Percentiles rank a stretch among this genome's conserved stretches.
phyloP scores from a whole-genome alignment of 257 asterid genomes.

The Verbena officinalis region DNA sequence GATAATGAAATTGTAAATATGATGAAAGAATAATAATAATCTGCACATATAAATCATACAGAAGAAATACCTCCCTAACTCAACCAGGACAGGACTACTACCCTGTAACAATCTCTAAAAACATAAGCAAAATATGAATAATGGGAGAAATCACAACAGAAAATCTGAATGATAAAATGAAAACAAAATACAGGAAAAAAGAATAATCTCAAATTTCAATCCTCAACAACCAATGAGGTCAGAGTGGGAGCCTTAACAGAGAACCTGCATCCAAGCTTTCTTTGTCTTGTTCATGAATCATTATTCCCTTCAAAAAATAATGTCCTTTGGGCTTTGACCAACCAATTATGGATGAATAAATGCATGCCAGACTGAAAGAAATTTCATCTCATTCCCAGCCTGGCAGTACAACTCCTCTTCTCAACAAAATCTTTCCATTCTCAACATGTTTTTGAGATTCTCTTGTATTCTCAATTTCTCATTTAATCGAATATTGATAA shows the following conservation, averaged over 20 bases:
- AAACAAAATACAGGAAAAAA: conserved; percentile 26
- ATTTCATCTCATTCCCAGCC: conserved; percentile 49
- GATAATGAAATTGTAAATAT: conserved; percentile 14
- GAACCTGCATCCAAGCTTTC: conserved; percentile 40
- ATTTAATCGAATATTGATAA: conserved; percentile 36
- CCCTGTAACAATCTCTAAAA: conserved; percentile 37
- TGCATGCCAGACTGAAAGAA: conserved; percentile 69
- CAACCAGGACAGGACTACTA: too few species aligned
- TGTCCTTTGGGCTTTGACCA: conserved; percentile 51
- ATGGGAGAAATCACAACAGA: conserved; percentile 34
- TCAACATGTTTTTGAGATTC: conserved; percentile 40
- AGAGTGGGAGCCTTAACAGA: conserved; percentile 33
- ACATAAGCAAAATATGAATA: conserved; percentile 28
- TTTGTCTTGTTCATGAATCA: conserved; percentile 38
- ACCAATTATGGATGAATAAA: conserved; percentile 49
- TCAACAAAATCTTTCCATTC: too few species aligned
- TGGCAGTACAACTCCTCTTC: conserved; percentile 45
- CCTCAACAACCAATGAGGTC: conserved; percentile 42
- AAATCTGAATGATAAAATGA: conserved; percentile 29
- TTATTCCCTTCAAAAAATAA: conserved; percentile 53
- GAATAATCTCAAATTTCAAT: conserved; percentile 40
- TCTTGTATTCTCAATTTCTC: conserved; percentile 33
- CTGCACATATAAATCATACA: conserved; percentile 43
- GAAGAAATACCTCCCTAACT: conserved; percentile 39
- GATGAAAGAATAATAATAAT: conserved; percentile 48